Percentiles rank a stretch among this genome's conserved stretches.
Conservation (phyloP, 768 basidiomycete species). For the Termitomyces sp. region DNA sequence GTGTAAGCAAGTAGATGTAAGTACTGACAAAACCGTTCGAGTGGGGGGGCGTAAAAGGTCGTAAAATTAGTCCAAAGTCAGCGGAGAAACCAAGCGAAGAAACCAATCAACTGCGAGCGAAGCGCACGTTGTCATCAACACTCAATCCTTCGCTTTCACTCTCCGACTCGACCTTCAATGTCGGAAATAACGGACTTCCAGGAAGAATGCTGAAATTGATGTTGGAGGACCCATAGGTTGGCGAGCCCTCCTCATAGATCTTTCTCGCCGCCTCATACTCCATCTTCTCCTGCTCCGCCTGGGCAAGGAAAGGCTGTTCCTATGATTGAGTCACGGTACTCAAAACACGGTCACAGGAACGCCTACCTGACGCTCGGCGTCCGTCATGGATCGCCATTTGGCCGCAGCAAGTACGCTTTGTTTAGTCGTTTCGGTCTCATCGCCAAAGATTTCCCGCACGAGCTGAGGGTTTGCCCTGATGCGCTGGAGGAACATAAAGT, state of each 20-base stretch:
- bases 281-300: slow-evolving; percentile 94
- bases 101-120: slow-evolving; percentile 24
- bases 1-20: not conserved
- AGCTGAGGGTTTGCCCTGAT: slow-evolving; percentile 77
- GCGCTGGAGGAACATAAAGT: slow-evolving; percentile 92
- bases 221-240: slow-evolving; percentile 60
- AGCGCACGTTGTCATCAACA: slow-evolving; percentile 44
- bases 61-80: slow-evolving; percentile 15
- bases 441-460: slow-evolving; percentile 80
- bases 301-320: slow-evolving; percentile 81
- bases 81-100: not conserved
- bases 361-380: slow-evolving; percentile 87
- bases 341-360: not conserved
- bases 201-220: slow-evolving; percentile 85
- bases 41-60: slow-evolving; percentile 22
- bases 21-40: slow-evolving; percentile 5
- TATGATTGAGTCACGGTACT: slow-evolving; percentile 2
- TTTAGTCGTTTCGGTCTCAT: slow-evolving; percentile 90
- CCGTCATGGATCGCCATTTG: slow-evolving; percentile 90
- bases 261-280: slow-evolving; percentile 85
- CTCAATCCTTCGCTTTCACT: slow-evolving; percentile 65
- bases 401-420: slow-evolving; percentile 92
- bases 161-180: slow-evolving; percentile 61
- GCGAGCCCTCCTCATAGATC: slow-evolving; percentile 82
- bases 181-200: slow-evolving; percentile 59